These are phyloP conservation scores for Oryza longistaminata DNA, from an alignment of 176 grass and related monocot genomes.

Conservation along the genomic window DNA sequence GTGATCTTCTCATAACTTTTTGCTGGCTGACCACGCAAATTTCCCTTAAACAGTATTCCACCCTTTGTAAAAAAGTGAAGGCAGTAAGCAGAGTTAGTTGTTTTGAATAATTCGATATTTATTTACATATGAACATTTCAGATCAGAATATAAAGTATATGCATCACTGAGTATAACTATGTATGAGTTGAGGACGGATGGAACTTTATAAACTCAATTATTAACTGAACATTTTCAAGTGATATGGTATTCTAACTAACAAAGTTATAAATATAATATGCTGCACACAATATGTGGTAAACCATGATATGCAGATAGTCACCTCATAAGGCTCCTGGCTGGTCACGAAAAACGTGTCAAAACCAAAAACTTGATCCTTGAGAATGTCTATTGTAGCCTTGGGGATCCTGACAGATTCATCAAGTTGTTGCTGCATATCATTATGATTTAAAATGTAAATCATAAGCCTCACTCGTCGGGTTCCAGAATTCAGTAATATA, in stretches of 20 bases:
- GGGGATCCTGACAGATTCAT: slow-evolving; percentile 73
- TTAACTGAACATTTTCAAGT: neutral
- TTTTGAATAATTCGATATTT: neutral
- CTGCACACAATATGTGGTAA: neutral
- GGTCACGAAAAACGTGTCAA: slow-evolving; percentile 94
- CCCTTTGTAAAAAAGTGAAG: slow-evolving; percentile 55
- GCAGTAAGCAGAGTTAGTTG: slow-evolving; percentile 21
- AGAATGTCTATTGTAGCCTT: slow-evolving; percentile 90
- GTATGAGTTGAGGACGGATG: neutral
- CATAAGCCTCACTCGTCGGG: neutral
- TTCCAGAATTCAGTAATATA: neutral
- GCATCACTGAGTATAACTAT: neutral
- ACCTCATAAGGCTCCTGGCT: slow-evolving; percentile 95
- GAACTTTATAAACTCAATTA: neutral
- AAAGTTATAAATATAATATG: neutral
- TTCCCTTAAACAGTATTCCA: slow-evolving; percentile 93
- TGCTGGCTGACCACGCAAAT: slow-evolving; percentile 76
- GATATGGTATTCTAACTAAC: neutral
- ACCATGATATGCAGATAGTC: slow-evolving; percentile 19
- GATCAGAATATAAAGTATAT: slow-evolving; percentile 11
- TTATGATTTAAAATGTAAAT: slow-evolving; percentile 22
- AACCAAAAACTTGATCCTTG: slow-evolving; percentile 97
- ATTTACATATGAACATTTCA: slow-evolving; percentile 27
- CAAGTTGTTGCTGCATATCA: slow-evolving; percentile 84
- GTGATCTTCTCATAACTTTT: slow-evolving; percentile 93